Percentiles rank a stretch among this genome's conserved stretches.
Evolutionary conservation across 495 filamentous ascomycete genomes (phyloP).

Genomic region (Oidiodendron maius): DNA sequence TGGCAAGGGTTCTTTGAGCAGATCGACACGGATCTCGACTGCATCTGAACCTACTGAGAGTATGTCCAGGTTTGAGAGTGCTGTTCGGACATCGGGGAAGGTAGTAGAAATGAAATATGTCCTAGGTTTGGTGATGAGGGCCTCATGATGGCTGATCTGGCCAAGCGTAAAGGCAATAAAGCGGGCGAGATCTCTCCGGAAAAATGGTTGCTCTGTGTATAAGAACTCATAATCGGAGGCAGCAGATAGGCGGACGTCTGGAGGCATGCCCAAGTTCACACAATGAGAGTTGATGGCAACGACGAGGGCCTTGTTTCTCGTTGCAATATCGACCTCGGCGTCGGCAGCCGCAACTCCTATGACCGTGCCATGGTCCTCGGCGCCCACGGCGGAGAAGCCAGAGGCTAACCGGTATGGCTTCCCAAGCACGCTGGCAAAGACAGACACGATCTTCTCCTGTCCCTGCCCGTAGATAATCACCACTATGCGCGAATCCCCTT

Average conservation of each 20-base stretch:
- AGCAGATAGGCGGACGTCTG: constrained; percentile 55
- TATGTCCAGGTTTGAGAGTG: constrained; percentile 79
- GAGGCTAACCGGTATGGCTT: constrained; percentile 54
- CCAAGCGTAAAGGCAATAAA: constrained; percentile 74
- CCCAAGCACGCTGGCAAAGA: constrained; percentile 63
- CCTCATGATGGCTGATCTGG: constrained; percentile 67
- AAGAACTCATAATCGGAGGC: constrained; percentile 77
- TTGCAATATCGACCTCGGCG: constrained; percentile 45
- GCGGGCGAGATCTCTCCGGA: constrained; percentile 67
- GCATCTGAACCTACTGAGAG: constrained; percentile 79
- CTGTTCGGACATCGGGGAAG: constrained; percentile 77
- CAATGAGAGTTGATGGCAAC: constrained; percentile 69
- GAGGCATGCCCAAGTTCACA: constrained; percentile 61
- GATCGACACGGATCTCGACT: constrained; percentile 75
- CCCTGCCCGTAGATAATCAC: constrained; percentile 56
- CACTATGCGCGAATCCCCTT: constrained; percentile 42
- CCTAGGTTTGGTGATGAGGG: constrained; percentile 65
- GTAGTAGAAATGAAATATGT: constrained; percentile 83
- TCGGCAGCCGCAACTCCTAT: constrained; percentile 50
- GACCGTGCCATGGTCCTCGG: constrained; percentile 33
- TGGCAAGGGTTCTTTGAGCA: constrained; percentile 64
- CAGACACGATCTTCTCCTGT: constrained; percentile 59
- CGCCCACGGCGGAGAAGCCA: constrained; percentile 43
- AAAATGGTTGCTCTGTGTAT: constrained; percentile 64
- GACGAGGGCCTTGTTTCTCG: constrained; percentile 41